Evolutionary conservation across 495 filamentous ascomycete genomes (phyloP).

Genomic region (Penicillium alfredii): DNA sequence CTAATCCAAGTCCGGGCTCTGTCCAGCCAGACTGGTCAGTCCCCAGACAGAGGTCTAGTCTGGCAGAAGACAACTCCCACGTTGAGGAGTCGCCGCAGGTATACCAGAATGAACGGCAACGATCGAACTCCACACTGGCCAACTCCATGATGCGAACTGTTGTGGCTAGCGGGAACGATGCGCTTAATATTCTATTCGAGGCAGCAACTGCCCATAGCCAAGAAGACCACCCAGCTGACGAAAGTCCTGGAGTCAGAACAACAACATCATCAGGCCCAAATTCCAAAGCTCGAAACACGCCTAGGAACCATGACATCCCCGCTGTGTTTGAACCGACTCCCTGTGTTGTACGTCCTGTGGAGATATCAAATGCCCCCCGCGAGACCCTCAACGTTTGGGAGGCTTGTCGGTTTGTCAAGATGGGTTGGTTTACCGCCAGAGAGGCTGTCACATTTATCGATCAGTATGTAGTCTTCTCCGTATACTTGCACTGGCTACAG

Average conservation of each 20-base stretch:
- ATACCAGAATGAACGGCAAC: slow-evolving; percentile 20
- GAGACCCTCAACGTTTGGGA: slow-evolving; percentile 44
- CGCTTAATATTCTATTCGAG: slow-evolving; percentile 49
- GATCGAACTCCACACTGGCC: slow-evolving; percentile 30
- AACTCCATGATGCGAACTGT: slow-evolving; percentile 46
- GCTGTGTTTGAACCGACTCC: slow-evolving; percentile 16
- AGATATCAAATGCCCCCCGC: slow-evolving; percentile 24
- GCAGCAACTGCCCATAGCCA: slow-evolving; percentile 39
- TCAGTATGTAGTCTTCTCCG: slow-evolving; percentile 42
- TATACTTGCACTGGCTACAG: neutral
- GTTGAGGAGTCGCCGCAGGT: slow-evolving; percentile 10
- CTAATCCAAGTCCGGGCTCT: no score
- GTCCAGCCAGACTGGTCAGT: no score
- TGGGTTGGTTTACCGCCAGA: slow-evolving; percentile 49
- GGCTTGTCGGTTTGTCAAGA: slow-evolving; percentile 46
- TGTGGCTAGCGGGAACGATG: slow-evolving; percentile 47
- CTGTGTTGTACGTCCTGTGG: slow-evolving; percentile 21
- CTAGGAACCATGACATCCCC: slow-evolving; percentile 15
- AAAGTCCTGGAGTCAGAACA: slow-evolving; percentile 8
- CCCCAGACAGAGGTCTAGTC: no score
- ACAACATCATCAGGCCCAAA: slow-evolving; percentile 8
- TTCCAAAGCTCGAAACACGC: slow-evolving; percentile 9
- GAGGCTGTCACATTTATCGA: slow-evolving; percentile 47
- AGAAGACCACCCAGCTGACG: slow-evolving; percentile 18
- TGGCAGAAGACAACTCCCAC: no score